These are phyloP conservation scores for Neocatenulostroma microsporum DNA, from an alignment of 2,329 filamentous ascomycete species.

Conservation along the genomic window DNA sequence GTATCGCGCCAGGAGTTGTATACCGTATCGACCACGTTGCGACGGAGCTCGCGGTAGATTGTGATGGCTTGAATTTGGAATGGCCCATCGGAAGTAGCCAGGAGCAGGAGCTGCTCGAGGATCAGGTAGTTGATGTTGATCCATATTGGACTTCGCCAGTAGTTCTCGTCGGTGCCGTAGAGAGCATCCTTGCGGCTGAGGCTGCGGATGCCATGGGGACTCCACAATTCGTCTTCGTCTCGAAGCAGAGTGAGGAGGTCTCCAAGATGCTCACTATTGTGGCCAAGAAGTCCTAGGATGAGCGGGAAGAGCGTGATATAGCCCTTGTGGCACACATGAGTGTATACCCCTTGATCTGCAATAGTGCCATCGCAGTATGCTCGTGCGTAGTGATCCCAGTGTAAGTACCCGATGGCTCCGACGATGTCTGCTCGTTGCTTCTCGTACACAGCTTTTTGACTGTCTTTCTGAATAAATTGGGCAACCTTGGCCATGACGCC, in stretches of 20 bases:
- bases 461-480: too few species aligned
- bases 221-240: conserved; percentile 79
- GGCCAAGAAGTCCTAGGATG: conserved; percentile 66
- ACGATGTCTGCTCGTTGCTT: conserved; percentile 58
- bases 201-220: conserved; percentile 72
- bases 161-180: conserved; percentile 86
- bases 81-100: conserved; percentile 49
- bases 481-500: conserved; percentile 72
- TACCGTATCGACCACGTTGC: conserved; percentile 78
- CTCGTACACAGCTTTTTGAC: conserved; percentile 62
- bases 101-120: conserved; percentile 50
- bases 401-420: conserved; percentile 72
- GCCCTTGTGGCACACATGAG: conserved; percentile 90
- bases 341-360: conserved; percentile 86
- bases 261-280: too few species aligned
- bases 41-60: conserved; percentile 68
- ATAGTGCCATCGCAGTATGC: conserved; percentile 91
- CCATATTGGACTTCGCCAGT: conserved; percentile 90
- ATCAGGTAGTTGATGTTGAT: conserved; percentile 89
- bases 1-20: conserved; percentile 80
- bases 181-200: conserved; percentile 71
- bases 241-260: conserved; percentile 66
- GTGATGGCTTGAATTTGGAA: conserved; percentile 57
- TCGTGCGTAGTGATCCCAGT: conserved; percentile 73
- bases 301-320: conserved; percentile 91